A percentile compares a stretch with the other conserved stretches of the same genome.
These are phyloP conservation scores for Leersia perrieri DNA, from an alignment of 176 grass and related monocot species.

Conservation along the genomic window DNA sequence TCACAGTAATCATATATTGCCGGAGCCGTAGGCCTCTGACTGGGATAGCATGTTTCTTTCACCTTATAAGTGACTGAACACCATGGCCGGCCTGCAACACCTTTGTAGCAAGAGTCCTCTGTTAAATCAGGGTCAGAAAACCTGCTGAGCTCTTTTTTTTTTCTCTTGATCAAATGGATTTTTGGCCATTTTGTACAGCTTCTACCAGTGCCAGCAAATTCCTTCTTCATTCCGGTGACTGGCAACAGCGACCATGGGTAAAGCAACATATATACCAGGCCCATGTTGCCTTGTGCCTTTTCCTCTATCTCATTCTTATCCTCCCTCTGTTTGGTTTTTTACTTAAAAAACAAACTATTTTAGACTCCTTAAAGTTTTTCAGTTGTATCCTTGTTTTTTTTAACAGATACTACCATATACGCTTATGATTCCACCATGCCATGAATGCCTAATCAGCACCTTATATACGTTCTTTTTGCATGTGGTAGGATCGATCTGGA, in stretches of 20 bases:
- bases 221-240: background rate
- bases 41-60: background rate
- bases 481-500: too few relatives aligned
- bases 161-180: background rate
- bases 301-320: too few relatives aligned
- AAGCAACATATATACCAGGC: background rate
- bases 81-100: background rate
- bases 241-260: background rate
- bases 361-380: too few relatives aligned
- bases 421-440: too few relatives aligned
- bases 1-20: slow-evolving; percentile 40
- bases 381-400: too few relatives aligned
- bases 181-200: slow-evolving; percentile 19
- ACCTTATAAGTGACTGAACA: background rate
- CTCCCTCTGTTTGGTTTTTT: too few relatives aligned
- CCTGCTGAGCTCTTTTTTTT: background rate
- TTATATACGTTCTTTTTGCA: too few relatives aligned
- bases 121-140: background rate
- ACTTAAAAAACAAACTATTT: too few relatives aligned
- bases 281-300: too few relatives aligned
- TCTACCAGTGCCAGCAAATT: background rate
- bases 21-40: slow-evolving; percentile 42
- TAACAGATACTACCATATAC: too few relatives aligned
- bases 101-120: background rate
- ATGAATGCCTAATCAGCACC: too few relatives aligned